Evolutionary conservation across 2,329 filamentous ascomycete genomes (phyloP), one percentile per base, ranked within the genome.

Genomic region (Talaromyces atroroseus): DNA sequence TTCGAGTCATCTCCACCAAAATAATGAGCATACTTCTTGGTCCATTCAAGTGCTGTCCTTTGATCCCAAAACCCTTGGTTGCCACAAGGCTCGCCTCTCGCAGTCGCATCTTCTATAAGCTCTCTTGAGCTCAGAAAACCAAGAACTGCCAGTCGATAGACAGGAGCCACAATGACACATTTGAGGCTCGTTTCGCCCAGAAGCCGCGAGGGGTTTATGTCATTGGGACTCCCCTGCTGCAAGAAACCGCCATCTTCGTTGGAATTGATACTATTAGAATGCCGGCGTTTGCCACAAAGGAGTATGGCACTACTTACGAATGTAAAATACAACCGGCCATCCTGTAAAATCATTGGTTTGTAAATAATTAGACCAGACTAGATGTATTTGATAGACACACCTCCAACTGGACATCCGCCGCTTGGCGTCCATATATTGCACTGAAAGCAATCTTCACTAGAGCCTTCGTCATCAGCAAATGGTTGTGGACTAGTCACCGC

Each of bases 31-130:
- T 80, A 78, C 53, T 78, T 75, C 58, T 72, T 71, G 5, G 78
- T 80, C 81, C 81, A 83, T 64, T 83, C 79, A 7, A 83, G 67
- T 1, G 81, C 81, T 23, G 77, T 62, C 11, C 81, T 71, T 60
- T 82, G 80, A 57, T 83, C 81, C 80, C 80, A 82, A 66, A 83
- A 82, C 2, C 81, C 81, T 26, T 77, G 69, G 56, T 83, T 83
- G 1, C 76, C 75, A 0, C 71, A 68, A 34, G 77, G 73, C 1
- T 71, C 64, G 12, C 63, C 65, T 1, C 57, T 61, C 0, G 62
- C 59, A 3, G 67, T 63, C 3, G 76, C 73, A 49, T 80, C 77
- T 2, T 68, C 64, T 36, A 71, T 66, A 2, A 83, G 62, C 59
- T 82, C 79, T 2, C 68, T 60, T 1, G 77, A 76, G 21, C 79